phyloP scores from a whole-genome alignment of 805 yeast species.

The Schwanniomyces yamadae region DNA sequence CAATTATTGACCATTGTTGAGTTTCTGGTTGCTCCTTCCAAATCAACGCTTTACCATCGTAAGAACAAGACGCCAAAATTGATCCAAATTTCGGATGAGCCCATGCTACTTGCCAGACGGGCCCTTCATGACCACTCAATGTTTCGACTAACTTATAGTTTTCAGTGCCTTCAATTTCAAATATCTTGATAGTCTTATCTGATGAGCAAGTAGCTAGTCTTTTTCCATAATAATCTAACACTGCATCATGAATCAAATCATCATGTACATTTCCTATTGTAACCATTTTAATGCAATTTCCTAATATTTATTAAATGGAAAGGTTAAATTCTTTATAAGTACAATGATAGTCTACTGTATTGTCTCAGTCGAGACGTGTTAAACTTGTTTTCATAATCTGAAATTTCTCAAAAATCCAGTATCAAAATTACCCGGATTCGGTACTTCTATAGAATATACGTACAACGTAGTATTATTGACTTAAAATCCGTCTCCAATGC shows the following conservation, averaged over 20 bases:
- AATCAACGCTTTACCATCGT: conserved; percentile 89
- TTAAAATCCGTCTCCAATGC: too few relatives aligned
- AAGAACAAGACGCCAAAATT: conserved; percentile 90
- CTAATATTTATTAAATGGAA: conserved; percentile 68
- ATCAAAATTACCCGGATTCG: conserved; percentile 2
- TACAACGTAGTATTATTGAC: too few relatives aligned
- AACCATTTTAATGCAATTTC: conserved; percentile 46
- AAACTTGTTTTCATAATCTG: conserved; percentile 2
- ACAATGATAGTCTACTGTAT: too few relatives aligned
- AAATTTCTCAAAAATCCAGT: too few relatives aligned
- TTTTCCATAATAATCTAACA: conserved; percentile 93
- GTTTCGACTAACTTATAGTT: conserved; percentile 81
- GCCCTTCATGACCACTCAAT: conserved; percentile 91
- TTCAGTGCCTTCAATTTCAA: conserved; percentile 82
- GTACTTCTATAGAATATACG: too few relatives aligned
- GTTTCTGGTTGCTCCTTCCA: conserved; percentile 87
- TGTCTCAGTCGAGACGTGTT: conserved; percentile 3
- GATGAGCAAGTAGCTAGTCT: conserved; percentile 94
- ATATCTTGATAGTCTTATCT: conserved; percentile 92
- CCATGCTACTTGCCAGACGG: conserved; percentile 99
- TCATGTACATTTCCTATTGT: conserved; percentile 89
- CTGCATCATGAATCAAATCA: conserved; percentile 94
- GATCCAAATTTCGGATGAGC: conserved; percentile 98
- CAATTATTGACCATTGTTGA: conserved; percentile 82
- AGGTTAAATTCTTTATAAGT: too few relatives aligned